A percentile compares a stretch with the other conserved stretches of the same genome.
phyloP scores from a whole-genome alignment of 2,329 filamentous ascomycete genomes.

The Colletotrichum horii region DNA sequence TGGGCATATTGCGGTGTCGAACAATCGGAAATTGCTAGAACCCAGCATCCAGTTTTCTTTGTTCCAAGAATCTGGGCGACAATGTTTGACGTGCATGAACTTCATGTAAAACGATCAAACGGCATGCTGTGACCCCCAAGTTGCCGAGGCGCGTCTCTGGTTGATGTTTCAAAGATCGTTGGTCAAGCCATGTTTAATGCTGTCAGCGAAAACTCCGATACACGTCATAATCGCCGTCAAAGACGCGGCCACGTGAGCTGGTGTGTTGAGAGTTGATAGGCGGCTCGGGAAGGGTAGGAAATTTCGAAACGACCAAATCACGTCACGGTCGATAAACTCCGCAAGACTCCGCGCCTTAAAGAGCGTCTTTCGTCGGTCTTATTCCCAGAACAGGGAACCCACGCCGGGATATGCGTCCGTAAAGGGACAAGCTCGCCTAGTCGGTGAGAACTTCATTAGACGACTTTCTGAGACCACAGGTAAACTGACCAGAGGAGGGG shows the following conservation, averaged over 20 bases:
- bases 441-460: conserved; percentile 4
- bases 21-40: not conserved
- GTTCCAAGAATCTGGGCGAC: not conserved
- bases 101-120: not conserved
- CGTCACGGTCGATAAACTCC: conserved; percentile 15
- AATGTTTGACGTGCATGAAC: not conserved
- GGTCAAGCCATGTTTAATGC: not conserved
- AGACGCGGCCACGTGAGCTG: not conserved
- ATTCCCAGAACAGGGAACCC: not conserved
- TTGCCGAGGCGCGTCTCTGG: not conserved
- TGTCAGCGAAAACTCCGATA: not conserved
- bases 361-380: not conserved
- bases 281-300: not conserved
- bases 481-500: too few species aligned
- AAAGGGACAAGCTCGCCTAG: not conserved
- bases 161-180: not conserved
- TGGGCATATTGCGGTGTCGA: not conserved
- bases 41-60: not conserved
- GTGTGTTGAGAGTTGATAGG: not conserved
- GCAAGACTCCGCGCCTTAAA: conserved; percentile 12
- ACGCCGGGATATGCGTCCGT: not conserved
- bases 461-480: not conserved
- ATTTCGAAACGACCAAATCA: conserved; percentile 10
- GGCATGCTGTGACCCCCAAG: not conserved
- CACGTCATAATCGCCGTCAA: not conserved